These are phyloP conservation scores for Rostrohypoxylon terebratum DNA, from an alignment of 495 filamentous ascomycete genomes.

Conservation along the genomic window DNA sequence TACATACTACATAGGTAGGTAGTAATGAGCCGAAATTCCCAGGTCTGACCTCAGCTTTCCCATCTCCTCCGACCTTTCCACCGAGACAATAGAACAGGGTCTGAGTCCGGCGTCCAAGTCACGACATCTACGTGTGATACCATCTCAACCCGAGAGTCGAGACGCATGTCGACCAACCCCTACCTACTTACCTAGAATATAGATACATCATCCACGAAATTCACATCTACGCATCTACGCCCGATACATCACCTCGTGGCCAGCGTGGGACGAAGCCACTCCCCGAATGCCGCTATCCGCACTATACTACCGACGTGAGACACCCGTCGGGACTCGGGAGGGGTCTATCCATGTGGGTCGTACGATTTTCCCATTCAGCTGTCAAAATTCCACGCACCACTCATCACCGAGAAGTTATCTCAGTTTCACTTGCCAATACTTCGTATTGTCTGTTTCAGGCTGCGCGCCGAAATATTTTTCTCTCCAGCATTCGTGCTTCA, in stretches of 20 bases:
- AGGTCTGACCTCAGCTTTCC: conserved; percentile 12
- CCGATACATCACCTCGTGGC: conserved; percentile 17
- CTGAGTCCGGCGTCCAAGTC: background rate
- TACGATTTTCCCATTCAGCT: conserved; percentile 10
- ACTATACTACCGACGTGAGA: conserved; percentile 12
- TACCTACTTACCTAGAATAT: background rate
- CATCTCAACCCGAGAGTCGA: conserved; percentile 11
- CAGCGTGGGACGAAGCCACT: conserved; percentile 1
- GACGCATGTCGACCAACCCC: conserved; percentile 11
- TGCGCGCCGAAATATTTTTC: background rate
- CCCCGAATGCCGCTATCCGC: background rate
- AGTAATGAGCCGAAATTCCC: conserved; percentile 2
- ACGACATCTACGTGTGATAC: conserved; percentile 1
- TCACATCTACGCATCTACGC: background rate
- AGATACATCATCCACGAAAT: no score
- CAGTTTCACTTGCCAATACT: conserved; percentile 12
- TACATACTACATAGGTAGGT: no score
- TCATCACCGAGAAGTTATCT: background rate
- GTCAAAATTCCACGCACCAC: background rate
- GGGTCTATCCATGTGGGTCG: conserved; percentile 12
- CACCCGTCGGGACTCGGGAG: conserved; percentile 14
- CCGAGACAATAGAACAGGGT: conserved; percentile 6
- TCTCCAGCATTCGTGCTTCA: background rate
- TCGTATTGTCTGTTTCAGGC: conserved; percentile 11
- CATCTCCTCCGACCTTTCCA: background rate